Conservation (phyloP, 805 yeast genomes). For the Saccharomycopsis vini region DNA sequence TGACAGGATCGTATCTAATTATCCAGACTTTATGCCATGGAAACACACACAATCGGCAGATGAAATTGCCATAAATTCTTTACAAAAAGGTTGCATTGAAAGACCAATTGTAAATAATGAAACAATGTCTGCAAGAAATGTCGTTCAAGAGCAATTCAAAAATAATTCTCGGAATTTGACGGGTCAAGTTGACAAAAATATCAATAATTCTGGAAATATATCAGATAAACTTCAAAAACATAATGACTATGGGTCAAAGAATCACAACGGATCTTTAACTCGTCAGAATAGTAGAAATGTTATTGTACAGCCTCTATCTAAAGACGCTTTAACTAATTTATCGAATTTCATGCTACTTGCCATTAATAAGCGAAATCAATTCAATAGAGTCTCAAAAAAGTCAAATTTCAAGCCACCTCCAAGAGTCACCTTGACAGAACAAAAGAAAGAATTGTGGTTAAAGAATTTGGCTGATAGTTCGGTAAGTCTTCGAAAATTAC, state of each 20-base stretch:
- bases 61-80: constrained; percentile 39
- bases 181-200: too few species aligned
- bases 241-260: not conserved
- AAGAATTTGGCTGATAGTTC: constrained; percentile 62
- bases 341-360: constrained; percentile 40
- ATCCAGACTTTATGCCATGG: constrained; percentile 75
- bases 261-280: too few species aligned
- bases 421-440: constrained; percentile 82
- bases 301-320: too few species aligned
- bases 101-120: constrained; percentile 57
- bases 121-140: constrained; percentile 57
- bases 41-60: constrained; percentile 48
- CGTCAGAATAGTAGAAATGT: too few species aligned
- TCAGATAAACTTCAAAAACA: not conserved
- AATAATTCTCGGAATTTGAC: not conserved
- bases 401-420: constrained; percentile 73
- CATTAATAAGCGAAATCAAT: constrained; percentile 36
- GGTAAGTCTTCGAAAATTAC: constrained; percentile 56
- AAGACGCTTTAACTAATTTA: constrained; percentile 21
- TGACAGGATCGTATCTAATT: constrained; percentile 24
- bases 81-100: constrained; percentile 67
- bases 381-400: constrained; percentile 38
- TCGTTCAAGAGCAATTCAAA: constrained; percentile 32
- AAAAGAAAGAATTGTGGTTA: constrained; percentile 79
- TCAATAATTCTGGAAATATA: too few species aligned